Evolutionary conservation across 2,329 filamentous ascomycete species (phyloP), one percentile per base, ranked within the genome.

Genomic region (Trichophyton schoenleinii): DNA sequence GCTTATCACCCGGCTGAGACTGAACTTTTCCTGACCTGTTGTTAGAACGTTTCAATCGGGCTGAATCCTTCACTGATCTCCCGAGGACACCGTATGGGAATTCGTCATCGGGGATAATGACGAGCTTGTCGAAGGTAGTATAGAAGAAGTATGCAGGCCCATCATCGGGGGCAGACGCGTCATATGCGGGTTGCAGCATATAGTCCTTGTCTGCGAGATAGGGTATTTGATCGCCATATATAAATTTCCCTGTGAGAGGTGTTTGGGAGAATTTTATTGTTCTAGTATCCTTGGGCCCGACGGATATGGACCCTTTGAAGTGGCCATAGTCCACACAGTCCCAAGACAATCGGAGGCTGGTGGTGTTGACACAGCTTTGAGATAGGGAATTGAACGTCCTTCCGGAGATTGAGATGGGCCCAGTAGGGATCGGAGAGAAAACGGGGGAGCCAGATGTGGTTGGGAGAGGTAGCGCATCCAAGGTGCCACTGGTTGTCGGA

Each of bases 141-240:
- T 81, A 79, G 68, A 87, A 87, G 66, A 85, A 85, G 68, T 80
- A 82, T 4, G 85, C 84, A 13, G 84, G 83, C 1, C 85, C 86
- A 63, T 80, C 76, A 13, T 72, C 72, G 42, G 77, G 74, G 61
- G 81, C 80, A 63, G 83, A 80, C 42, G 79, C 77, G 69, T 88
- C 85, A 41, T 75, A 72, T 48, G 84, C 82, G 36, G 85, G 75
- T 22, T 76, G 73, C 63, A 87, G 70, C 1, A 75, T 70, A 64
- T 81, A 76, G 31, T 77, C 72, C 7, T 67, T 69, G 44, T 69
- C 63, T 13, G 68, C 67, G 53, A 82, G 74, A 34, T 77, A 69
- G 0, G 83, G 83, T n/a, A 79, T 74, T 68, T 87, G 85, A 2
- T 83, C 77, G 13, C 85, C 85, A 67, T 87, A 87, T 25, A 77